These are phyloP conservation scores for Collybia mongolica DNA, from an alignment of 768 basidiomycete genomes.

Conservation along the genomic window DNA sequence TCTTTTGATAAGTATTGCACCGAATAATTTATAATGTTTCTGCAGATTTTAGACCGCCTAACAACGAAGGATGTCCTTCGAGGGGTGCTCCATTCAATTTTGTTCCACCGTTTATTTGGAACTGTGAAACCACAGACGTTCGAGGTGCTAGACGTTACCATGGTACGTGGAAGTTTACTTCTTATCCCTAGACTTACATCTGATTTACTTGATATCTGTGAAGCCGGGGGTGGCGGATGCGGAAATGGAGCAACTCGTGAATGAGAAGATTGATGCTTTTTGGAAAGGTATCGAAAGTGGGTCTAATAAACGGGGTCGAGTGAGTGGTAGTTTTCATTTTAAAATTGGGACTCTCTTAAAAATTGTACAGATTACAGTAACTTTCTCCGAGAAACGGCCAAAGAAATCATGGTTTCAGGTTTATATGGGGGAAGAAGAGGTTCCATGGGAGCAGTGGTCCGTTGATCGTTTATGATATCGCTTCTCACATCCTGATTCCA, in stretches of 20 bases:
- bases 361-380: conserved; percentile 63
- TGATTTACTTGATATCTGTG: background rate
- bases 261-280: conserved; percentile 75
- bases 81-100: conserved; percentile 75
- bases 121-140: conserved; percentile 73
- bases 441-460: conserved; percentile 87
- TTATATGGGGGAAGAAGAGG: conserved; percentile 74
- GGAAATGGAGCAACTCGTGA: conserved; percentile 68
- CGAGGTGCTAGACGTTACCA: conserved; percentile 81
- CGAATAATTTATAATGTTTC: conserved; percentile 2
- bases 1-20: background rate
- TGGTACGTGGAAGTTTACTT: conserved; percentile 46
- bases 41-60: conserved; percentile 68
- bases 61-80: conserved; percentile 72
- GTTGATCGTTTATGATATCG: conserved; percentile 7
- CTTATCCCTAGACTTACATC: background rate
- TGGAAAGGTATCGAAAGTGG: conserved; percentile 75
- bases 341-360: no score
- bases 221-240: conserved; percentile 79
- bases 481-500: background rate
- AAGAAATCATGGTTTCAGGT: conserved; percentile 80
- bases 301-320: conserved; percentile 67
- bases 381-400: conserved; percentile 73
- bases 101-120: conserved; percentile 84
- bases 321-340: conserved; percentile 22